Conservation (phyloP, 805 yeast genomes). For the Yamadazyma philogaea region DNA sequence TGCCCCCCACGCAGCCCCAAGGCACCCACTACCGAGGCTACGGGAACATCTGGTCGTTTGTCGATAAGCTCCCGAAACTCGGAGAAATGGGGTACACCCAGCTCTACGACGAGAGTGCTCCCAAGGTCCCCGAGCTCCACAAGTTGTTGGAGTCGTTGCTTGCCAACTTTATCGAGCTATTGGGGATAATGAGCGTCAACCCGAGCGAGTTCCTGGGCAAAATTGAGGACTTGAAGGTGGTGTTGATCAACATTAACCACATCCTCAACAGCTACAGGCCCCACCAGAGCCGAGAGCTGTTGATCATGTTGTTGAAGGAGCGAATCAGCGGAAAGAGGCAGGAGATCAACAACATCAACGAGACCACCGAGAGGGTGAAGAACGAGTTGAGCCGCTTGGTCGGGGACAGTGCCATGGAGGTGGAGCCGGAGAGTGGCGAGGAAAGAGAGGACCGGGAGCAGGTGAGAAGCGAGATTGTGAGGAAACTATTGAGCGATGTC, state of each 20-base stretch:
- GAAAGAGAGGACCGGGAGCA: no score
- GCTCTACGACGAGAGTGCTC: constrained; percentile 48
- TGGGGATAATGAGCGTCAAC: constrained; percentile 70
- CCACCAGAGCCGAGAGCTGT: constrained; percentile 89
- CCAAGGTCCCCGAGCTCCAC: constrained; percentile 70
- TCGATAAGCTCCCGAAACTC: constrained; percentile 73
- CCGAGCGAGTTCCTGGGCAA: constrained; percentile 61
- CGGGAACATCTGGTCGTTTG: constrained; percentile 85
- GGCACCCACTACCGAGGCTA: constrained; percentile 74
- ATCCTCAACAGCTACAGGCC: constrained; percentile 88
- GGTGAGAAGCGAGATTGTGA: constrained; percentile 11
- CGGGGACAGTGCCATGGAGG: constrained; percentile 8
- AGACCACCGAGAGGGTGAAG: constrained; percentile 39
- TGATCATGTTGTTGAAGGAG: constrained; percentile 68
- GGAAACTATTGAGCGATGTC: constrained; percentile 11
- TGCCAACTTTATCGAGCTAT: constrained; percentile 75
- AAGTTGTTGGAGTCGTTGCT: constrained; percentile 75
- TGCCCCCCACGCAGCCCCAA: constrained; percentile 65
- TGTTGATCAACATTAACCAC: constrained; percentile 88
- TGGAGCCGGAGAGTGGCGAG: no score
- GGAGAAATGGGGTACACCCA: constrained; percentile 76
- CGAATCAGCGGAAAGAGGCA: constrained; percentile 62
- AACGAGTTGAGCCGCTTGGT: constrained; percentile 27
- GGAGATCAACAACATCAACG: constrained; percentile 49
- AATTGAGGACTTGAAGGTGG: constrained; percentile 74